Conservation (phyloP, 192 early-diverging fungal species). For the Umbelopsis isabellina region DNA sequence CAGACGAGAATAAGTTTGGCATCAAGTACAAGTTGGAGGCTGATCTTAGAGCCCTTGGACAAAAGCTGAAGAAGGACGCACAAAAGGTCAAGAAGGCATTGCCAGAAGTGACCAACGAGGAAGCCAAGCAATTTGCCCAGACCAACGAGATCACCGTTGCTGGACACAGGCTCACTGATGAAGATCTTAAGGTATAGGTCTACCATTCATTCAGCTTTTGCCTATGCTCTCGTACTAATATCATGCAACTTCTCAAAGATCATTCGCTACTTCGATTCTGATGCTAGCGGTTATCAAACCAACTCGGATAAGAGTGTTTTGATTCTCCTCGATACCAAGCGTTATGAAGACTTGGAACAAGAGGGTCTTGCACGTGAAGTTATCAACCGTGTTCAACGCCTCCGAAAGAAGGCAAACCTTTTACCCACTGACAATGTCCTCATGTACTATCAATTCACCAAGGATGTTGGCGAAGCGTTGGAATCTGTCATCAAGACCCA, state of each 20-base stretch:
- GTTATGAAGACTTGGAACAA: slow-evolving; percentile 81
- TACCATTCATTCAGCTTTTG: not conserved
- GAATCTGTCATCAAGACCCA: slow-evolving; percentile 73
- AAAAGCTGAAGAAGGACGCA: slow-evolving; percentile 88
- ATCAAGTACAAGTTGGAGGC: slow-evolving; percentile 93
- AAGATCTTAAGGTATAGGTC: slow-evolving; percentile 72
- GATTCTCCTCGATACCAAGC: slow-evolving; percentile 83
- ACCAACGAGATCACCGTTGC: slow-evolving; percentile 71
- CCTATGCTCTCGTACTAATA: not conserved
- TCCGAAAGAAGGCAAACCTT: slow-evolving; percentile 94
- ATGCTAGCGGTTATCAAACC: slow-evolving; percentile 68
- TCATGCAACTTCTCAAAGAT: slow-evolving; percentile 33
- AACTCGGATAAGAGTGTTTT: slow-evolving; percentile 81
- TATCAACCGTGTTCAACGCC: slow-evolving; percentile 94
- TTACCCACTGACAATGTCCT: slow-evolving; percentile 85
- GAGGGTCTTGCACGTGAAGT: slow-evolving; percentile 95
- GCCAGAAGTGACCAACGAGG: slow-evolving; percentile 68
- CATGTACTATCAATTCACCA: slow-evolving; percentile 79
- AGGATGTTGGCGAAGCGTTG: slow-evolving; percentile 71
- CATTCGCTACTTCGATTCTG: slow-evolving; percentile 82
- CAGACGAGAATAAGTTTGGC: slow-evolving; percentile 89
- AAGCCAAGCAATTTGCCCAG: slow-evolving; percentile 81
- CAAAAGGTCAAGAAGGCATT: slow-evolving; percentile 87
- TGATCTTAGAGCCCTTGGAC: slow-evolving; percentile 87
- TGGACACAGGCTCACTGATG: slow-evolving; percentile 77